A percentile compares a stretch with the other conserved stretches of the same genome.
Conservation (phyloP, 441 rosid species). For the Corymbia calophylla region DNA sequence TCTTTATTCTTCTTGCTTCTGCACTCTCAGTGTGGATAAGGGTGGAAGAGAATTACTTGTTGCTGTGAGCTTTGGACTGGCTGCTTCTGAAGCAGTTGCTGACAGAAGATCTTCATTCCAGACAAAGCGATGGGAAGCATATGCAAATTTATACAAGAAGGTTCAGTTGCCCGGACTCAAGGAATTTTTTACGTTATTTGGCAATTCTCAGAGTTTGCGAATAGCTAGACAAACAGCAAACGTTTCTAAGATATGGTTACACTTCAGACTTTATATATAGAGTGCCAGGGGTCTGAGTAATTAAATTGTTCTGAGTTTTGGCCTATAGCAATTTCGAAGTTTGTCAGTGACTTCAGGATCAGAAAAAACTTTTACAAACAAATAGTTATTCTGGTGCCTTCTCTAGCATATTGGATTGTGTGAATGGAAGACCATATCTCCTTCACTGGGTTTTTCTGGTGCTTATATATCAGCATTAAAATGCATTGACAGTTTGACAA, state of each 20-base stretch:
- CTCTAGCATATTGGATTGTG: neutral
- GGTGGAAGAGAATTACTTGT: slow-evolving; percentile 67
- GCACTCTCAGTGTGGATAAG: slow-evolving; percentile 46
- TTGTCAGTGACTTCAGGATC: neutral
- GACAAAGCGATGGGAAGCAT: slow-evolving; percentile 66
- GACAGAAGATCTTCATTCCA: slow-evolving; percentile 62
- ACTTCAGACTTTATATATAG: neutral
- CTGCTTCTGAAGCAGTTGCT: slow-evolving; percentile 73
- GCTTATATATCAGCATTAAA: neutral
- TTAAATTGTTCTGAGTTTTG: neutral
- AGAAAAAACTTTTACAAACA: neutral
- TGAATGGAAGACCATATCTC: neutral
- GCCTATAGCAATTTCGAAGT: neutral
- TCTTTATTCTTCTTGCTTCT: slow-evolving; percentile 3
- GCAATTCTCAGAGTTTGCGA: neutral
- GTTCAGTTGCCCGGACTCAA: slow-evolving; percentile 17
- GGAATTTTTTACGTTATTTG: neutral
- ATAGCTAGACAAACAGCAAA: neutral
- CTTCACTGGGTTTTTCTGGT: neutral
- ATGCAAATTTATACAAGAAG: slow-evolving; percentile 66
- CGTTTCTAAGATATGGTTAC: neutral
- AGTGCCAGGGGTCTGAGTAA: neutral
- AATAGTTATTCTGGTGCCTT: neutral
- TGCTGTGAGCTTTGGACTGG: slow-evolving; percentile 70
- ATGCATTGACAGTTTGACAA: neutral